Conservation (phyloP, 2,329 filamentous ascomycete species). For the Lasiodiplodia sp. region DNA sequence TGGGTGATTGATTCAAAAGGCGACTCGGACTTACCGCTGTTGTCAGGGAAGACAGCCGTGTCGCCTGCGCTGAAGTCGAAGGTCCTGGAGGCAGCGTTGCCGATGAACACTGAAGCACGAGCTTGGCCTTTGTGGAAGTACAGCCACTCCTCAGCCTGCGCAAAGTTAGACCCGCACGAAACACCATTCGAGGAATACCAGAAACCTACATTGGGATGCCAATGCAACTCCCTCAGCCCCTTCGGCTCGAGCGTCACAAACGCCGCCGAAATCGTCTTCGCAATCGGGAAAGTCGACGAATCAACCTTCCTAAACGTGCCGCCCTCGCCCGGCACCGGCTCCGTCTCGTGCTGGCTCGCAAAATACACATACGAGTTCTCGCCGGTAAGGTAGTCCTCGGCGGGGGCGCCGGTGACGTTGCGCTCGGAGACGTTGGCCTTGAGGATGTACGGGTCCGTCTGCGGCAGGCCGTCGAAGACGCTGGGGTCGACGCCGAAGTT, state of each 20-base stretch:
- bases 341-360: slow-evolving; percentile 62
- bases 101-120: slow-evolving; percentile 71
- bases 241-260: slow-evolving; percentile 70
- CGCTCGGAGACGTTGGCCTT: slow-evolving; percentile 61
- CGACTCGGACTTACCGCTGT: slow-evolving; percentile 54
- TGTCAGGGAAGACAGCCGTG: slow-evolving; percentile 72
- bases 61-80: slow-evolving; percentile 74
- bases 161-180: neutral
- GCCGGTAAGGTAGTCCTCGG: slow-evolving; percentile 54
- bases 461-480: slow-evolving; percentile 44
- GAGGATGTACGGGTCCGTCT: slow-evolving; percentile 67
- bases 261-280: slow-evolving; percentile 70
- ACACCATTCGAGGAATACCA: slow-evolving; percentile 4
- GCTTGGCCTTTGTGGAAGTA: slow-evolving; percentile 72
- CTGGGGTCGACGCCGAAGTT: slow-evolving; percentile 70
- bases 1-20: slow-evolving; percentile 3
- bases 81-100: slow-evolving; percentile 66
- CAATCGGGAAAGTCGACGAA: slow-evolving; percentile 70
- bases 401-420: slow-evolving; percentile 58
- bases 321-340: slow-evolving; percentile 66
- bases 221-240: slow-evolving; percentile 71
- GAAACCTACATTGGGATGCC: slow-evolving; percentile 70
- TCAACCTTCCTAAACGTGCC: slow-evolving; percentile 71
- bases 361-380: slow-evolving; percentile 70
- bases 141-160: slow-evolving; percentile 72